Evolutionary conservation across 2,329 filamentous ascomycete genomes (phyloP).

Genomic region (Colletotrichum sp.): DNA sequence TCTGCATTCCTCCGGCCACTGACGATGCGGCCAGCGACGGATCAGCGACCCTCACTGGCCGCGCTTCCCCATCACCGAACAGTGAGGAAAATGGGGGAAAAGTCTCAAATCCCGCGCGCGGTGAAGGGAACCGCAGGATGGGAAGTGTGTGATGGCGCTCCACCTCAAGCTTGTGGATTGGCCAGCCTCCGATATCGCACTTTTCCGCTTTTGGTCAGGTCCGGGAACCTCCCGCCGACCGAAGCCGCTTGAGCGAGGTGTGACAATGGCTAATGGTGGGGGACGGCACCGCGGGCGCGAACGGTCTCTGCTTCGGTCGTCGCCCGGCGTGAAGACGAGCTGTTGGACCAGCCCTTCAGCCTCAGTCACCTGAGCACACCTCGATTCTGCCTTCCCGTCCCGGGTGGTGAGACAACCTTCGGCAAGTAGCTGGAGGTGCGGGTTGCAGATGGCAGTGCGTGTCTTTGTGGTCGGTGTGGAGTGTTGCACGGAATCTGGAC

Average conservation of each 20-base stretch:
- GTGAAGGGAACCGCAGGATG: constrained; percentile 4
- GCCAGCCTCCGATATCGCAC: constrained; percentile 7
- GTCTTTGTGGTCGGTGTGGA: not conserved
- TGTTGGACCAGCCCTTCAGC: not conserved
- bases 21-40: not conserved
- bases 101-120: constrained; percentile 1
- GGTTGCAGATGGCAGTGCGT: not conserved
- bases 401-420: not conserved
- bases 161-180: not conserved
- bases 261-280: constrained; percentile 1
- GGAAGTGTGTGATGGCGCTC: not conserved
- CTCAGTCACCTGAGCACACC: constrained; percentile 11
- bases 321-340: constrained; percentile 6
- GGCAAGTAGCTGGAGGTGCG: not conserved
- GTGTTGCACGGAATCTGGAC: not conserved
- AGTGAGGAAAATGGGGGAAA: not conserved
- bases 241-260: constrained; percentile 15
- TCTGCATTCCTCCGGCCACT: constrained; percentile 18
- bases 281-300: constrained; percentile 10
- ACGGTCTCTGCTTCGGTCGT: constrained; percentile 11
- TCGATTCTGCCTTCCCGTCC: not conserved
- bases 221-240: not conserved
- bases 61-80: not conserved
- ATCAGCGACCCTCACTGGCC: not conserved
- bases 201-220: constrained; percentile 13